These are phyloP conservation scores for Saccharomycopsis sp. DNA, from an alignment of 805 yeast species.

Conservation along the genomic window DNA sequence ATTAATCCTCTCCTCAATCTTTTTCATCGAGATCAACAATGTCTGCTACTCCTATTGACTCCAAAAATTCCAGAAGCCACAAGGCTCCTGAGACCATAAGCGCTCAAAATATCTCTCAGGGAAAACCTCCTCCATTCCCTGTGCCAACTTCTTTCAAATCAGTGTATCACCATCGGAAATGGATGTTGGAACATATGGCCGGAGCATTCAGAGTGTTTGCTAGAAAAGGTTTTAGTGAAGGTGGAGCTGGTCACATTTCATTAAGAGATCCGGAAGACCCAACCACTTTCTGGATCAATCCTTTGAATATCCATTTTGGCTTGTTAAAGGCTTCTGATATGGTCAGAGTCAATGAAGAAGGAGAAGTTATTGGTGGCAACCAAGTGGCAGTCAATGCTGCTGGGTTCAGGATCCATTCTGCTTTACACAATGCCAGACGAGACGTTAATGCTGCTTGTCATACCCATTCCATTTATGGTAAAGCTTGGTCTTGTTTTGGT, in stretches of 20 bases:
- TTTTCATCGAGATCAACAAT: too few relatives aligned
- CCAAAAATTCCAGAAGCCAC: too few relatives aligned
- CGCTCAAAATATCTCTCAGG: conserved; percentile 50
- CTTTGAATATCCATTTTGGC: conserved; percentile 69
- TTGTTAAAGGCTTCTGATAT: conserved; percentile 48
- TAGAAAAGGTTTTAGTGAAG: conserved; percentile 67
- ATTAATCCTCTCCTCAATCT: too few relatives aligned
- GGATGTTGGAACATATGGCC: conserved; percentile 66
- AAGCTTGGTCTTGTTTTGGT: conserved; percentile 56
- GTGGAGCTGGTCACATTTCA: conserved; percentile 80
- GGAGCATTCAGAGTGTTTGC: conserved; percentile 78
- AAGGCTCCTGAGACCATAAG: conserved; percentile 36
- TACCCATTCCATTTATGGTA: conserved; percentile 56
- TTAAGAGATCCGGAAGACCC: conserved; percentile 76
- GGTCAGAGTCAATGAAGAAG: conserved; percentile 54
- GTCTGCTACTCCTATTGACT: too few relatives aligned
- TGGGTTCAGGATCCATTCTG: conserved; percentile 63
- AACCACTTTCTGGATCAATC: conserved; percentile 83
- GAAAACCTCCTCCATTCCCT: conserved; percentile 40
- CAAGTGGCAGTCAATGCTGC: conserved; percentile 50
- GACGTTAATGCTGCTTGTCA: conserved; percentile 67
- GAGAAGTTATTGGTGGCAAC: conserved; percentile 54
- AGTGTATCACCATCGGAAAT: conserved; percentile 38
- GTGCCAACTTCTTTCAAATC: conserved; percentile 40
- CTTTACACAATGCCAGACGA: conserved; percentile 56